phyloP scores from a whole-genome alignment of 257 asterid genomes.

The Euphrasia confusa region DNA sequence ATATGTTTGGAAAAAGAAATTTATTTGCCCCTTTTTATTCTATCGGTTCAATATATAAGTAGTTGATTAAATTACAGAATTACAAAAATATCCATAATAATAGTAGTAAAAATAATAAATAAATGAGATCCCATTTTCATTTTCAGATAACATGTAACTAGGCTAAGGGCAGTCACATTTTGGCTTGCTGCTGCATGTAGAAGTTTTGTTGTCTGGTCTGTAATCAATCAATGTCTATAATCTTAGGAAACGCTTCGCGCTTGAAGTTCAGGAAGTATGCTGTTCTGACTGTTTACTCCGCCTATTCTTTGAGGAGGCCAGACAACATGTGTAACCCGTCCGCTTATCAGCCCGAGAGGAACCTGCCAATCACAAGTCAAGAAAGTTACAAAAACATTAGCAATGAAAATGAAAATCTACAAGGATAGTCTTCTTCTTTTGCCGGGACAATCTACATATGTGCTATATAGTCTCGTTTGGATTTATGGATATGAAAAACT shows the following conservation, averaged over 20 bases:
- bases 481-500: no score
- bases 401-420: no score
- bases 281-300: constrained; percentile 36
- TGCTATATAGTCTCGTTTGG: background rate
- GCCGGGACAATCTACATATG: background rate
- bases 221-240: background rate
- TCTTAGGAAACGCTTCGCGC: constrained; percentile 14
- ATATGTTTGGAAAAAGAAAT: no score
- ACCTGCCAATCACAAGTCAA: constrained; percentile 41
- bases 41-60: no score
- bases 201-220: background rate
- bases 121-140: no score
- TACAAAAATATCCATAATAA: background rate
- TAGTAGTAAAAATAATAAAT: no score
- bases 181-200: background rate
- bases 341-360: constrained; percentile 83
- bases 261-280: constrained; percentile 29
- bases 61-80: no score
- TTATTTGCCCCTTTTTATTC: no score
- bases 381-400: constrained; percentile 5
- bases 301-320: constrained; percentile 94
- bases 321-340: constrained; percentile 67
- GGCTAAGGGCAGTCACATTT: background rate
- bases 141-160: background rate
- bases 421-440: background rate